Base-by-base conservation (phyloP, 1,139 yeast genomes). In the Sugiyamaella xylanicola region DNA sequence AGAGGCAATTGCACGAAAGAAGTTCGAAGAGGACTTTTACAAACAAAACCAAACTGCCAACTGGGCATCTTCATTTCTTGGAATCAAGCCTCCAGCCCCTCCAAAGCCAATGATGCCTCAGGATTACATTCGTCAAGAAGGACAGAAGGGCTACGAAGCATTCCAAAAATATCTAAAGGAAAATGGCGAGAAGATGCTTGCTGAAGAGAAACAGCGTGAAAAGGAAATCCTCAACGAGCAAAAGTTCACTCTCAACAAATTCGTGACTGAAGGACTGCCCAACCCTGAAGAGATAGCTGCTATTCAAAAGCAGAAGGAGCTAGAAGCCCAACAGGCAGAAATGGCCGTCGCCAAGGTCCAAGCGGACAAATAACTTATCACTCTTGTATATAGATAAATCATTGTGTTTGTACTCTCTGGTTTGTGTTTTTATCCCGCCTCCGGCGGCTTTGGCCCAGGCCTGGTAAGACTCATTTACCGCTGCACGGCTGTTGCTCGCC, bases 111-210 rank as follows among this genome's bases (percentile, higher is more conserved):
- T 89, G 75, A 88, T 91, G 87, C 97, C 97, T 44, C 81, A 91
- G 69, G 99, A 93, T 73, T 74, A 85, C 57, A 86, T 91, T 63
- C 87, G 98, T 69, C 95, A 91, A 70, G 95, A 89, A 69, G 97
- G 97, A 64, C 96, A 90, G 72, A 83, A 83, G 77, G 92, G 90
- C 70, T 93, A 90, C 73, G 85, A 86, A 68, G 85, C 85, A 64
- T 88, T 90, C 82, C 86, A 86, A 74, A 84, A 84, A 72, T 84
- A 87, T 70, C 82, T 93, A 66, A 83, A 85, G 66, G 97, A 91
- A 73, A 89, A 93, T 73, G 96, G 95, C 62, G 91, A 86, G 61
- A 88, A 90, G 77, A 79, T 92, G 72, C 77, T 87, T 67, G 87
- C 86, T 64, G 89, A 85, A 69, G 93, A 87, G 72, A 87, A 87